phyloP scores from a whole-genome alignment of 2,329 filamentous ascomycete genomes.

The Fusarium incarnatum region DNA sequence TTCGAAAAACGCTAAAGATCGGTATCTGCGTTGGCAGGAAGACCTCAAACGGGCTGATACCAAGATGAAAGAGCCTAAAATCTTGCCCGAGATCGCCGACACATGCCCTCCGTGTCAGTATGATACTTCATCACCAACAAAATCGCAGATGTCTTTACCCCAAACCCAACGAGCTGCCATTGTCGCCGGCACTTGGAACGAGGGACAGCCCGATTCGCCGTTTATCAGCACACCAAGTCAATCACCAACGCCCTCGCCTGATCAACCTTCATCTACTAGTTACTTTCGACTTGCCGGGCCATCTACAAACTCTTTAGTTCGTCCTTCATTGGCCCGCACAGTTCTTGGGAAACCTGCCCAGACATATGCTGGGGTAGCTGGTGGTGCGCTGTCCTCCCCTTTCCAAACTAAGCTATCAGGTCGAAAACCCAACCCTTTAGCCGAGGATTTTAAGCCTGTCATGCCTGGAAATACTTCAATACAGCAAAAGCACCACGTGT shows the following conservation, averaged over 20 bases:
- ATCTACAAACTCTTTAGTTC: conserved; percentile 18
- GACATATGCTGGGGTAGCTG: conserved; percentile 32
- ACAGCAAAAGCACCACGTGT: conserved; percentile 9
- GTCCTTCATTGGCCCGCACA: conserved; percentile 15
- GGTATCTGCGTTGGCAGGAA: conserved; percentile 81
- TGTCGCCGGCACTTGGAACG: conserved; percentile 69
- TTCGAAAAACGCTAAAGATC: conserved; percentile 81
- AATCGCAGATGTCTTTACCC: conserved; percentile 43
- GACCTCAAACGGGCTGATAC: conserved; percentile 75
- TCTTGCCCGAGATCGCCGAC: conserved; percentile 20
- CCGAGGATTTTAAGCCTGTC: conserved; percentile 9
- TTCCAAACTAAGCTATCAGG: conserved; percentile 14
- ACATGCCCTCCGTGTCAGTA: conserved; percentile 49
- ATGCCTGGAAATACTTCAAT: conserved; percentile 8
- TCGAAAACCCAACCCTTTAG: conserved; percentile 16
- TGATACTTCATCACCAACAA: conserved; percentile 48
- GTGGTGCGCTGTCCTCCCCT: conserved; percentile 16
- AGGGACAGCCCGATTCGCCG: conserved; percentile 71
- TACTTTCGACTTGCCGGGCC: conserved; percentile 37
- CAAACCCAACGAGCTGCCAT: conserved; percentile 67
- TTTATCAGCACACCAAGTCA: conserved; percentile 46
- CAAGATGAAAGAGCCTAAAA: conserved; percentile 51
- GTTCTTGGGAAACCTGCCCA: conserved; percentile 29
- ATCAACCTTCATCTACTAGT: conserved; percentile 26
- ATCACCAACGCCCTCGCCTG: conserved; percentile 32